These are phyloP conservation scores for Alternaria solani DNA, from an alignment of 2,329 filamentous ascomycete species.

Conservation along the genomic window DNA sequence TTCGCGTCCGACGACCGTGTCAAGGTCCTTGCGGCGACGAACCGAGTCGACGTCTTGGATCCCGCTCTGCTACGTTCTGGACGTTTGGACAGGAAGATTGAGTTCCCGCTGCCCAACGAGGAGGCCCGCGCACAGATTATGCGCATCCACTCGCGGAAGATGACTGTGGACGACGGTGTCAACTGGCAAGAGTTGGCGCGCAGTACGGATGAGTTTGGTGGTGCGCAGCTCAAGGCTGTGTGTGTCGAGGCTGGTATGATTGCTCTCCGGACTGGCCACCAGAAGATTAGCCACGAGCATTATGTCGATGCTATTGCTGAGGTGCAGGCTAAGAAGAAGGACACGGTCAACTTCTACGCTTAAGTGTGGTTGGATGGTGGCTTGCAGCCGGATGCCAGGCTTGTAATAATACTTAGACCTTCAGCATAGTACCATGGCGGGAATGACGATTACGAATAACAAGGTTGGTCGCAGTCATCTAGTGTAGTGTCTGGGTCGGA, in stretches of 20 bases:
- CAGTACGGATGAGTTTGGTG: constrained; percentile 98
- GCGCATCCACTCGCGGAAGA: constrained; percentile 97
- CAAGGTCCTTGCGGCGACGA: constrained; percentile 94
- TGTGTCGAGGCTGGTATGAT: constrained; percentile 99
- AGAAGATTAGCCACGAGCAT: constrained; percentile 97
- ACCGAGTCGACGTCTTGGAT: constrained; percentile 92
- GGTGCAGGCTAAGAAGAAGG: constrained; percentile 89
- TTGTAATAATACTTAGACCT: constrained; percentile 48
- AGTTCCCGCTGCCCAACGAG: constrained; percentile 97
- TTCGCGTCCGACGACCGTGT: constrained; percentile 97
- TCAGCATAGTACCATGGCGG: constrained; percentile 25
- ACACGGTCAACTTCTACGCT: constrained; percentile 62
- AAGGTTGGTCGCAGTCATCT: neutral
- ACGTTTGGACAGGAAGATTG: constrained; percentile 94
- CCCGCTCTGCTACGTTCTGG: constrained; percentile 90
- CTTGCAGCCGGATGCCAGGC: constrained; percentile 27
- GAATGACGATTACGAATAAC: constrained; percentile 20
- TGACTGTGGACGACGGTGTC: constrained; percentile 91
- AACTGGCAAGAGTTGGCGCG: constrained; percentile 97
- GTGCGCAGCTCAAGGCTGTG: constrained; percentile 96
- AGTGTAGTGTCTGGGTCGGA: too few species aligned
- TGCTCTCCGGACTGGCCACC: constrained; percentile 89
- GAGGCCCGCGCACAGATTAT: constrained; percentile 96
- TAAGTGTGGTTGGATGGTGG: constrained; percentile 31
- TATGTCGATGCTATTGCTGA: constrained; percentile 98